phyloP scores from a whole-genome alignment of 2,329 filamentous ascomycete species.

The Cladophialophora yegresii region DNA sequence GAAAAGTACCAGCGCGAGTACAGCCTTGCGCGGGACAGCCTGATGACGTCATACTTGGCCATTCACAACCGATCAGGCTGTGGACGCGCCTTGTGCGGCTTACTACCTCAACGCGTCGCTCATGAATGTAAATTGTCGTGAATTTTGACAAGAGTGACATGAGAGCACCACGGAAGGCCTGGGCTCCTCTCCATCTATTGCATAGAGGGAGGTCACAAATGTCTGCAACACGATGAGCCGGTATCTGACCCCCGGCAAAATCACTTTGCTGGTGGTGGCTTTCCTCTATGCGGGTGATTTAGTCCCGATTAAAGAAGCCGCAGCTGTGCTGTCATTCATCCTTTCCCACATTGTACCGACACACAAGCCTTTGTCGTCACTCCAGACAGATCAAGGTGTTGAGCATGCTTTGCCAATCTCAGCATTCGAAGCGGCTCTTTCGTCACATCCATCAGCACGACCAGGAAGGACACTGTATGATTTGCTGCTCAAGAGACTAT shows the following conservation, averaged over 20 bases:
- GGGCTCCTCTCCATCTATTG: neutral
- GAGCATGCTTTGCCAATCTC: conserved; percentile 40
- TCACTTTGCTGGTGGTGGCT: conserved; percentile 77
- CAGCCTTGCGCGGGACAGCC: neutral
- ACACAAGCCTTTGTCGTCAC: conserved; percentile 39
- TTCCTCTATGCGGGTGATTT: conserved; percentile 75
- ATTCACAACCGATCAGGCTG: neutral
- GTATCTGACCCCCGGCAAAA: conserved; percentile 84
- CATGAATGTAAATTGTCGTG: neutral
- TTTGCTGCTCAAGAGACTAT: conserved; percentile 75
- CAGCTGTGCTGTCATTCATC: conserved; percentile 77
- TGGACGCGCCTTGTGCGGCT: neutral
- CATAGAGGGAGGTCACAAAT: neutral
- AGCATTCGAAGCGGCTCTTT: conserved; percentile 53
- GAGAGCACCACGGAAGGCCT: neutral
- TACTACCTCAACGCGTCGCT: neutral
- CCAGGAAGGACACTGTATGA: conserved; percentile 87
- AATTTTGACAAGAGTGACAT: neutral
- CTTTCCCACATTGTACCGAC: conserved; percentile 65
- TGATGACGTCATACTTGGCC: neutral
- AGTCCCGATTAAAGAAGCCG: conserved; percentile 68
- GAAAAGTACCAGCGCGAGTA: neutral
- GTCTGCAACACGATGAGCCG: conserved; percentile 62
- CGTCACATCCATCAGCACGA: conserved; percentile 53
- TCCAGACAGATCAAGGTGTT: conserved; percentile 24